phyloP scores from a whole-genome alignment of 345 rosid genomes.

The Eucalyptus pauciflora region DNA sequence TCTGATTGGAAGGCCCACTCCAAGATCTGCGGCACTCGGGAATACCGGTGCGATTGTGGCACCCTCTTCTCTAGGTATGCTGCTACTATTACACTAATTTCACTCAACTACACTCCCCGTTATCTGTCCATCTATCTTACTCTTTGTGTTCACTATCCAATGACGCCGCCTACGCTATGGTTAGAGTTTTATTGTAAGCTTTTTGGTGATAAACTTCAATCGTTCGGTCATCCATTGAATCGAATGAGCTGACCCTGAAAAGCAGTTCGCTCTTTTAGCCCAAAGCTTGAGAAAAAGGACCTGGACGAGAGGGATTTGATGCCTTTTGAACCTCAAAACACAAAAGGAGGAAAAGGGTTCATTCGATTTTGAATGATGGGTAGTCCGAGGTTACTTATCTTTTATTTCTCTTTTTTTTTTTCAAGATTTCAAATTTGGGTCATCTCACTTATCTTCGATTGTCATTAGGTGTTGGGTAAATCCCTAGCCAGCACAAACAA shows the following conservation, averaged over 20 bases:
- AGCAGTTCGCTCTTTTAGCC: background rate
- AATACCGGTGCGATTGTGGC: conserved; percentile 82
- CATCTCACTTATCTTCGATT: background rate
- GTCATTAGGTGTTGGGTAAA: background rate
- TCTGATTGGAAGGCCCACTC: conserved; percentile 94
- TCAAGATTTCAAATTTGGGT: background rate
- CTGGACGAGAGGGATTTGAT: background rate
- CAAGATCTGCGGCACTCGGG: conserved; percentile 76
- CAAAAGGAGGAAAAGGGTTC: background rate
- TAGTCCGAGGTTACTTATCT: background rate
- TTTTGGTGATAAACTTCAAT: background rate
- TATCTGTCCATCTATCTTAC: background rate
- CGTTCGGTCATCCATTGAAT: background rate
- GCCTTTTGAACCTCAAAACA: background rate
- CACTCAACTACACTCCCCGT: background rate
- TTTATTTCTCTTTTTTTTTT: background rate
- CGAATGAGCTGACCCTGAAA: background rate
- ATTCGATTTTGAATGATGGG: background rate
- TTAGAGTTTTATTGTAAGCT: background rate
- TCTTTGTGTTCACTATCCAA: background rate
- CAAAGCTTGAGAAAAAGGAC: background rate
- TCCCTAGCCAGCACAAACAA: background rate
- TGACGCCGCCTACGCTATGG: background rate
- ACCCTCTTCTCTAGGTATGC: conserved; percentile 74
- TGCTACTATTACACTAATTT: background rate